phyloP scores from a whole-genome alignment of 2,329 filamentous ascomycete species.

The Leptographium wingfieldii region DNA sequence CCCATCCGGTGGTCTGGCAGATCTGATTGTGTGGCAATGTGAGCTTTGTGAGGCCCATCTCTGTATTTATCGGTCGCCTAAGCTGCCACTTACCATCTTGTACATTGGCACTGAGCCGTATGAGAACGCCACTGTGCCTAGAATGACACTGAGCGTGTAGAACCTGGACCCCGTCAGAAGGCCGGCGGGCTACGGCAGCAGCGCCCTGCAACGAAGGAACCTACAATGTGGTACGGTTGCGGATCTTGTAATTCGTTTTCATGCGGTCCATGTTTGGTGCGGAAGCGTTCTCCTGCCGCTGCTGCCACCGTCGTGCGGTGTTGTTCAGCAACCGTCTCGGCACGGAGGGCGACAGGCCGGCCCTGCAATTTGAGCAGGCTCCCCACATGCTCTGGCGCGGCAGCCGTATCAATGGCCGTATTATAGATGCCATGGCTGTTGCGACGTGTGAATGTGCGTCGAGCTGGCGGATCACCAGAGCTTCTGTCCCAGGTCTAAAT shows the following conservation, averaged over 20 bases:
- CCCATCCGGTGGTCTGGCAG: slow-evolving; percentile 80
- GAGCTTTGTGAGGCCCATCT: not conserved
- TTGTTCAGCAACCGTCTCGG: not conserved
- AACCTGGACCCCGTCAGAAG: slow-evolving; percentile 5
- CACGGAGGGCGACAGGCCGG: not conserved
- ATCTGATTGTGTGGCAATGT: slow-evolving; percentile 35
- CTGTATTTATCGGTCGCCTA: not conserved
- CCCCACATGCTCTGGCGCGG: not conserved
- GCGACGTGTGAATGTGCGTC: not conserved
- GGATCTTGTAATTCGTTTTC: slow-evolving; percentile 49
- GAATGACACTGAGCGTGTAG: slow-evolving; percentile 64
- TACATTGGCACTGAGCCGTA: slow-evolving; percentile 80
- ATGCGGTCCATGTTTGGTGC: slow-evolving; percentile 51
- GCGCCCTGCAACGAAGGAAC: slow-evolving; percentile 5
- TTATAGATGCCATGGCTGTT: slow-evolving; percentile 5
- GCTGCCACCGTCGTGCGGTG: not conserved
- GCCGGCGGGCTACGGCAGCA: not conserved
- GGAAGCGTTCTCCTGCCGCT: not conserved
- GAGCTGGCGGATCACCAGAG: not conserved
- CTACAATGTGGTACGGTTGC: slow-evolving; percentile 56
- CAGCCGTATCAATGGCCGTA: slow-evolving; percentile 1
- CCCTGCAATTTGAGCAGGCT: slow-evolving; percentile 5
- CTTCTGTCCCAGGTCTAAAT: not conserved
- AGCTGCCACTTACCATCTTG: slow-evolving; percentile 53
- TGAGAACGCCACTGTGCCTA: slow-evolving; percentile 67